These are phyloP conservation scores for Thermomucor indicae-seudaticae DNA, from an alignment of 371 early-diverging fungal species.

Conservation along the genomic window DNA sequence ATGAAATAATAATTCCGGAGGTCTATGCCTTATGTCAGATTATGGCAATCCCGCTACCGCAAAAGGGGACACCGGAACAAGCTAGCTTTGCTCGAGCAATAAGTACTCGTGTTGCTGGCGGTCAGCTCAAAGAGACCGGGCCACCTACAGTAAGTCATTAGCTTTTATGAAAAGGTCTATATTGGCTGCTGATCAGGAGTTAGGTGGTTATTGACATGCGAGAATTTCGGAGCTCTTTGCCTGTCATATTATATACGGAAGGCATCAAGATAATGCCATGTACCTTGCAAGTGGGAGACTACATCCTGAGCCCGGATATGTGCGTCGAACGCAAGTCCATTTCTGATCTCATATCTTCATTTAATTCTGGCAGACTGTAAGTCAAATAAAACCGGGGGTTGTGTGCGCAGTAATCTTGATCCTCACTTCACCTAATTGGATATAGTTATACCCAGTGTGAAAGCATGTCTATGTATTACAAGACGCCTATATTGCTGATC, in stretches of 20 bases:
- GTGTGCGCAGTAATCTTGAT: too few species aligned
- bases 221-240: conserved; percentile 92
- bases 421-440: neutral
- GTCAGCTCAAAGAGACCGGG: conserved; percentile 22
- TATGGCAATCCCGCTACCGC: conserved; percentile 70
- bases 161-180: neutral
- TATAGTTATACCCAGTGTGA: conserved; percentile 82
- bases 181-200: neutral
- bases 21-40: conserved; percentile 20
- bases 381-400: too few species aligned
- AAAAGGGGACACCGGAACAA: conserved; percentile 36
- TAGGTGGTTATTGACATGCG: conserved; percentile 89
- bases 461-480: conserved; percentile 85
- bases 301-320: conserved; percentile 82
- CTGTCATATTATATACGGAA: conserved; percentile 81
- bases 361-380: conserved; percentile 86
- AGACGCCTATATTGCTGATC: conserved; percentile 80
- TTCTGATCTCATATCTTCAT: conserved; percentile 82
- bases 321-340: conserved; percentile 96
- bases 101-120: conserved; percentile 58
- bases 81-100: conserved; percentile 52
- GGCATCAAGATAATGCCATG: conserved; percentile 76
- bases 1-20: neutral
- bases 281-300: conserved; percentile 95
- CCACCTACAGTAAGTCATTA: conserved; percentile 22